Base-by-base conservation (phyloP, 495 filamentous ascomycete genomes). In the Penicilliopsis zonata region DNA sequence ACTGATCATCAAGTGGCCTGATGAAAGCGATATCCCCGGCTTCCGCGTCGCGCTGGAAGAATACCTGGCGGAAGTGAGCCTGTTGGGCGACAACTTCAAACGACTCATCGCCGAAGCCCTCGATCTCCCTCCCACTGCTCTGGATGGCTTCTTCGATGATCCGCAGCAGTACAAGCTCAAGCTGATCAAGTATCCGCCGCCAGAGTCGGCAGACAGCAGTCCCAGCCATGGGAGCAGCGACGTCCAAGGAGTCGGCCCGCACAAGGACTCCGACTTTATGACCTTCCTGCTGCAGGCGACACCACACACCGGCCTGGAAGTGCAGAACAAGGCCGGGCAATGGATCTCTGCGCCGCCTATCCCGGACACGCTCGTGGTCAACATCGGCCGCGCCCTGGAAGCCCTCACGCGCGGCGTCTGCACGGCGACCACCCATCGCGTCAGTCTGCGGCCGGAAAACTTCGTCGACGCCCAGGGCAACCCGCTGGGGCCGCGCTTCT, bases 311-410 rank as follows among this genome's bases (percentile, higher is more conserved):
- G 86, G 86, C 0, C 61, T 98, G 12, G 88, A 98, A 49, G 87
- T 87, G 3, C 88, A 94, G 52, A 94, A 94, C 51, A 77, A 76
- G 43, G 50, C 55, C 13, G 85, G 88, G 14, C 56, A 71, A 16
- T 98, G 88, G 88, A 74, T 98, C 37, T 74, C 63, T 20, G 61
- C 54, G 2, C 51, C 61, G 9, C 67, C 67, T 3, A 50, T 74
- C 3, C 52, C 57, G 0, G 61, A 62, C 2, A 75, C 74, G 10
- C 50, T 80, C 2, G 86, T 98, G 0, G 82, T 95, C 1, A 88
- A 87, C 29, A 92, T 98, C 43, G 90, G 90, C 0, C 86, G 93
- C 47, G 86, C 86, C 1, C 63, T 98, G 13, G 87, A 95, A 54
- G 88, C 88, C 1, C 60, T 98, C 25, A 95, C 90, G 2, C 72